Evolutionary conservation across 2,329 filamentous ascomycete species (phyloP).

Genomic region (Aspergillus fumigatus): DNA sequence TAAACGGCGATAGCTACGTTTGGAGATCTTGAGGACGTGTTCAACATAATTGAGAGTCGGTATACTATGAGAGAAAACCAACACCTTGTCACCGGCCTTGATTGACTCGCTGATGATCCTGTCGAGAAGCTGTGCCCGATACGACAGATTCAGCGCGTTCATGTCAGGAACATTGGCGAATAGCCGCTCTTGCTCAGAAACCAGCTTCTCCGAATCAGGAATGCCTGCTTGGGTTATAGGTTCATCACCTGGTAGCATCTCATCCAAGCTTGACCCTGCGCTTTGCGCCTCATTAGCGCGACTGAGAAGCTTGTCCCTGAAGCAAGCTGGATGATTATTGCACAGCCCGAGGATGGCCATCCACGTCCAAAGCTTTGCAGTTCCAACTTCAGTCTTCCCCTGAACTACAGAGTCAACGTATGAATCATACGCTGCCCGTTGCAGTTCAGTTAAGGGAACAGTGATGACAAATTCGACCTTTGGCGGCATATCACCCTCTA

Average conservation of each 20-base stretch:
- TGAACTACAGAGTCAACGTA: constrained; percentile 44
- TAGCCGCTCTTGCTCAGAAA: constrained; percentile 30
- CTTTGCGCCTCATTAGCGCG: constrained; percentile 24
- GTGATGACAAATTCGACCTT: constrained; percentile 82
- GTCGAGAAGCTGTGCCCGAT: constrained; percentile 64
- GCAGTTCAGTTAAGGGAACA: constrained; percentile 63
- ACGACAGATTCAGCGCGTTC: constrained; percentile 53
- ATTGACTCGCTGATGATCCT: constrained; percentile 65
- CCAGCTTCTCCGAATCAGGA: constrained; percentile 24
- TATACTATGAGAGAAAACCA: constrained; percentile 75
- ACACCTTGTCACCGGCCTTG: constrained; percentile 62
- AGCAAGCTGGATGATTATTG: constrained; percentile 56
- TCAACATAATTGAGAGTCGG: constrained; percentile 66
- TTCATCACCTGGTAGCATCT: constrained; percentile 15
- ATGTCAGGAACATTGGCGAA: constrained; percentile 28
- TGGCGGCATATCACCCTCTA: constrained; percentile 63
- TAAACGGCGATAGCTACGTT: constrained; percentile 53
- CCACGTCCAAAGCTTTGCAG: constrained; percentile 52
- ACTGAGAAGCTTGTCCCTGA: constrained; percentile 46
- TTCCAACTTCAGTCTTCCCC: constrained; percentile 29
- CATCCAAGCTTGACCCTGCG: constrained; percentile 11
- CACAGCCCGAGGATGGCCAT: constrained; percentile 50
- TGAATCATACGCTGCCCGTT: constrained; percentile 58
- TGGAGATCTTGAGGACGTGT: constrained; percentile 47
- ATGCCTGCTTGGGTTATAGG: constrained; percentile 38